A percentile compares a stretch with the other conserved stretches of the same genome.
phyloP scores from a whole-genome alignment of 352 stramenopile genomes.

The Aphanomyces cochlioides region DNA sequence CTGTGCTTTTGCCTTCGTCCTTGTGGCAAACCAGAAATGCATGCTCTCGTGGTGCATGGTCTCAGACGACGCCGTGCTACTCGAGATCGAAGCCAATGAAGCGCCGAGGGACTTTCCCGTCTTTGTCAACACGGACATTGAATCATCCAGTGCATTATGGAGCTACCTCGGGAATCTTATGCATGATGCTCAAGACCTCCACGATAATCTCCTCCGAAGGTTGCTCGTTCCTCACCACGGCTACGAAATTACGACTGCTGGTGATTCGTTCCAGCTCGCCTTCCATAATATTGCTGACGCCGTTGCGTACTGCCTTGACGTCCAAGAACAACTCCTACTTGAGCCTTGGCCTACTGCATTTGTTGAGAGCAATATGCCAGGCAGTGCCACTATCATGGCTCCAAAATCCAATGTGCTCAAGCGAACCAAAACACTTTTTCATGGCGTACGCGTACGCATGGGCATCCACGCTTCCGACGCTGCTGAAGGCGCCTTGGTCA shows the following conservation, averaged over 20 bases:
- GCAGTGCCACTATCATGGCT: conserved; percentile 38
- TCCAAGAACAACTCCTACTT: conserved; percentile 46
- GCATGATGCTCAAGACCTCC: conserved; percentile 46
- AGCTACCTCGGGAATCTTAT: conserved; percentile 40
- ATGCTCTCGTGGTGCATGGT: conserved; percentile 2
- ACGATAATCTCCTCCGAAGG: conserved; percentile 48
- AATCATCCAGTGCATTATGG: conserved; percentile 55
- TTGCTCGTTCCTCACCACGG: conserved; percentile 41
- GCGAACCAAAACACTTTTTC: conserved; percentile 42
- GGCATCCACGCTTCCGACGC: conserved; percentile 63
- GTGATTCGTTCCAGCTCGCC: conserved; percentile 58
- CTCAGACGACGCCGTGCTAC: conserved; percentile 17
- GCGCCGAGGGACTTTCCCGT: conserved; percentile 44
- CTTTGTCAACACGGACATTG: conserved; percentile 68
- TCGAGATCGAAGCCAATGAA: conserved; percentile 21
- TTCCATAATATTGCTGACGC: conserved; percentile 55
- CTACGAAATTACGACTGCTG: conserved; percentile 60
- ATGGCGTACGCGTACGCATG: conserved; percentile 69
- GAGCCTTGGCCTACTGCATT: conserved; percentile 25
- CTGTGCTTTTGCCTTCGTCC: conserved; percentile 21
- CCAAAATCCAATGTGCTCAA: conserved; percentile 34
- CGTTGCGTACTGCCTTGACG: conserved; percentile 51
- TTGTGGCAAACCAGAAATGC: conserved; percentile 23
- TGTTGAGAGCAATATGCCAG: conserved; percentile 10
- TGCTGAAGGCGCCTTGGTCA: conserved; percentile 44